Percentiles rank a stretch among this genome's conserved stretches.
phyloP scores from a whole-genome alignment of 352 stramenopile species.

The Pythium folliculosum region DNA sequence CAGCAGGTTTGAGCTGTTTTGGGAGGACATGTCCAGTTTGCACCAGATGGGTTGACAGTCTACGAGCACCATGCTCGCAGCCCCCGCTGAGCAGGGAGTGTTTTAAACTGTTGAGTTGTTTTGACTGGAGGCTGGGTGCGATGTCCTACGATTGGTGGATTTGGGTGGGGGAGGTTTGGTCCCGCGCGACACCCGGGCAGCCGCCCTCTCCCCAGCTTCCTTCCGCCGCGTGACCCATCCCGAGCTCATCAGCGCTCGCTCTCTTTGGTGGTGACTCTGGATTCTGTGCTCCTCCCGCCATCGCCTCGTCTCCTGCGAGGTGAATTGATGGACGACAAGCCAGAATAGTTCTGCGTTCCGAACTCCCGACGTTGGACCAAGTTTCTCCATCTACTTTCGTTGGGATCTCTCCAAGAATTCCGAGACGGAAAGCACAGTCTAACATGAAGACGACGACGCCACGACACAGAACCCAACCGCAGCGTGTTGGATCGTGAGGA shows the following conservation, averaged over 20 bases:
- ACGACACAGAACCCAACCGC: not conserved
- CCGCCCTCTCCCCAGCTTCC: conserved; percentile 1
- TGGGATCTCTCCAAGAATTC: not conserved
- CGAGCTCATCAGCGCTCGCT: not conserved
- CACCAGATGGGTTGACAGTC: not conserved
- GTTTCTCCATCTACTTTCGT: not conserved
- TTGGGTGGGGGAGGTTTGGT: not conserved
- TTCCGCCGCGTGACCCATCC: conserved; percentile 3
- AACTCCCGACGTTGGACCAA: not conserved
- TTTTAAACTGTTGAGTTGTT: conserved; percentile 22
- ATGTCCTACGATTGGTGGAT: conserved; percentile 21
- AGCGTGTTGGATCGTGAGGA: conserved; percentile 13
- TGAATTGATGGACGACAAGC: conserved; percentile 12
- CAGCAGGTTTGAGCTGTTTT: too few species aligned
- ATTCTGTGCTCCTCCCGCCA: conserved; percentile 13
- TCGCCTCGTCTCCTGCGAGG: conserved; percentile 17
- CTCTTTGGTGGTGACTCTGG: not conserved
- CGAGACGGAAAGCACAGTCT: not conserved
- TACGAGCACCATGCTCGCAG: not conserved
- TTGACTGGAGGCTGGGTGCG: conserved; percentile 24
- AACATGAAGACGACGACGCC: not conserved
- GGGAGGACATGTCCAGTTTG: too few species aligned
- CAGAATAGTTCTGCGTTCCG: not conserved
- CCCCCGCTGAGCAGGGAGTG: not conserved
- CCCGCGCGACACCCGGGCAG: not conserved